Base-by-base conservation (phyloP, 495 filamentous ascomycete species). In the Cercophora samala region DNA sequence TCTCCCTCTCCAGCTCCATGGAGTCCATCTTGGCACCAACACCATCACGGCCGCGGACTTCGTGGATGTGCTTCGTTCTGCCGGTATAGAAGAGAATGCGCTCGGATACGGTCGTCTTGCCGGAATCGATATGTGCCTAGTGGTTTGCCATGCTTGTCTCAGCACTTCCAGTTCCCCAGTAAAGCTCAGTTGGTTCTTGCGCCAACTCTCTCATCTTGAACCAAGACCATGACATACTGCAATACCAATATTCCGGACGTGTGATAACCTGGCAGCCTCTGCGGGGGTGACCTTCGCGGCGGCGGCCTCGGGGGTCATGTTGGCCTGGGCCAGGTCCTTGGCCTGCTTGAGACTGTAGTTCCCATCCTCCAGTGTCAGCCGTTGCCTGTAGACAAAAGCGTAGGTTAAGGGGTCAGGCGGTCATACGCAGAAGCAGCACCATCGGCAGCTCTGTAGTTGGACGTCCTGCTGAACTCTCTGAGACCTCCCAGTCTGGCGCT, bases 11-110 rank as follows among this genome's bases (percentile, higher is more conserved):
- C 68, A 99, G 80, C 60, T 98, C 96, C 96, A 99, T 99, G 9
- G 93, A 97, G 84, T 99, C 96, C 96, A 99, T 99, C 82, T 99
- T 99, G 58, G 96, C 96, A 71, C 96, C 96, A 21, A 98, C 93
- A 51, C 90, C 87, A 82, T 99, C 96, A 71, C 92, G 92, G 46
- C 96, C 96, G 69, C 96, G 87, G 32, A 99, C 96, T 81, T 99
- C 96, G 80, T 99, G 96, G 70, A 99, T 98, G 5, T 93, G 86
- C 75, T 94, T 94, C 81, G 96, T 96, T 74, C 95, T 89, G 66
- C 96, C 96, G 29, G 96, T 99, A 79, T 99, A 99, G 85, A 92
- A 99, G 66, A 99, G 91, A 62, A 99, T 93, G 73, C 96, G 91
- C 77, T 99, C 96, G 64, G 94, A 98, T 70, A 87, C 91, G 42